Evolutionary conservation across 2,329 filamentous ascomycete species (phyloP), one percentile per base, ranked within the genome.

Genomic region (Arthroderma sp.): DNA sequence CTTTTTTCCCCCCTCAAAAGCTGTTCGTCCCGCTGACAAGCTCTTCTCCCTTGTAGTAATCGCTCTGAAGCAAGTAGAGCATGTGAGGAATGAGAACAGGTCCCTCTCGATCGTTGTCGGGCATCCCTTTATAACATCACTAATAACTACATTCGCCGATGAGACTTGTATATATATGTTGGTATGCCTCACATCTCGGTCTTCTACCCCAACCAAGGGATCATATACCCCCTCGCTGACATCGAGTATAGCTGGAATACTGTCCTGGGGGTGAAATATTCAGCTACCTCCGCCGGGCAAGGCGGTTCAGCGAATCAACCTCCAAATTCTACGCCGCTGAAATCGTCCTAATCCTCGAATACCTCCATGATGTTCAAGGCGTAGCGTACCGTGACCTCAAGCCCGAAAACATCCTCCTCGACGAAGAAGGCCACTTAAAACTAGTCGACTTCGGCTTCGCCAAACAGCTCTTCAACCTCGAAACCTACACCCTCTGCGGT

Each of bases 391-490:
- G 78, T 22, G 78, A 82, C 55, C 61, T 81, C 50, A 81, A 82
- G 54, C 78, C 78, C 4, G 76, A 82, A 59, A 82, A 82, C 56
- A 80, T 82, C 40, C 68, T 81, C 40, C 72, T 81, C 38, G 78
- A 81, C 52, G 74, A 73, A 11, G 73, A 80, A 37, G 78, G 78
- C 0, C 78, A 82, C 57, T 64, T 82, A 43, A 80, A 79, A 60
- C 66, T 81, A 38, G 77, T 81, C 6, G 78, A 82, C 57, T 82
- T 82, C 61, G 78, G 78, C 2, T 81, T 82, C 54, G 78, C 78
- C 22, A 82, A 82, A 65, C 75, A 78, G 57, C 70, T 81, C 34
- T 71, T 56, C 41, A 59, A 63, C 38, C 62, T 58, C 33, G 76
- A 80, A 58, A 82, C 78, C 30, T 81, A 81, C 56, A 82, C 78